phyloP scores from a whole-genome alignment of 441 rosid species.

The Adansonia gregorii region DNA sequence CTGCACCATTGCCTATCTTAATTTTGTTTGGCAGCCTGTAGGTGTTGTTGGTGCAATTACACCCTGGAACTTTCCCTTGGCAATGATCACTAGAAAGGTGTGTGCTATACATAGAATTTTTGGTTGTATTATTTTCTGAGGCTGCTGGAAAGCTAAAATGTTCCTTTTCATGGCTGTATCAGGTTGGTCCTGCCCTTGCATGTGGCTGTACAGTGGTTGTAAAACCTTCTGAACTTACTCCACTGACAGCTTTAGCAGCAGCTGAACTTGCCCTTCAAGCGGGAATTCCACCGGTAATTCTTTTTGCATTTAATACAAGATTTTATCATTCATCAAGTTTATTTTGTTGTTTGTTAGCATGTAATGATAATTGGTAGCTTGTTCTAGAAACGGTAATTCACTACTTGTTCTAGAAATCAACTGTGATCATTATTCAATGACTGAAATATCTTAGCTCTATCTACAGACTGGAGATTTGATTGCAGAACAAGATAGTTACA shows the following conservation, averaged over 20 bases:
- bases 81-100: conserved; percentile 99
- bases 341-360: conserved; percentile 9
- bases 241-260: conserved; percentile 93
- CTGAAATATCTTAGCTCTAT: conserved; percentile 11
- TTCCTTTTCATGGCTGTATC: conserved; percentile 32
- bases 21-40: conserved; percentile 67
- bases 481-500: not conserved
- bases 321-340: conserved; percentile 17
- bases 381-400: conserved; percentile 14
- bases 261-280: conserved; percentile 97
- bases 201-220: conserved; percentile 96
- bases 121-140: not conserved
- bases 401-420: not conserved
- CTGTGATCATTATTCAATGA: not conserved
- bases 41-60: conserved; percentile 97
- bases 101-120: conserved; percentile 28
- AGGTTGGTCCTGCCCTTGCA: conserved; percentile 99
- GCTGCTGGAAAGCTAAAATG: conserved; percentile 30
- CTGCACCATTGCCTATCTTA: conserved; percentile 18
- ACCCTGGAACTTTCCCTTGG: conserved; percentile 99
- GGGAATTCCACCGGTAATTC: conserved; percentile 94
- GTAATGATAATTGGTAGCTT: conserved; percentile 13
- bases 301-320: conserved; percentile 19
- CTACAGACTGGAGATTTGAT: not conserved
- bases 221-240: conserved; percentile 96